Percentiles rank a stretch among this genome's conserved stretches.
These are phyloP conservation scores for Diplogelasinospora grovesii DNA, from an alignment of 495 filamentous ascomycete species.

Conservation along the genomic window DNA sequence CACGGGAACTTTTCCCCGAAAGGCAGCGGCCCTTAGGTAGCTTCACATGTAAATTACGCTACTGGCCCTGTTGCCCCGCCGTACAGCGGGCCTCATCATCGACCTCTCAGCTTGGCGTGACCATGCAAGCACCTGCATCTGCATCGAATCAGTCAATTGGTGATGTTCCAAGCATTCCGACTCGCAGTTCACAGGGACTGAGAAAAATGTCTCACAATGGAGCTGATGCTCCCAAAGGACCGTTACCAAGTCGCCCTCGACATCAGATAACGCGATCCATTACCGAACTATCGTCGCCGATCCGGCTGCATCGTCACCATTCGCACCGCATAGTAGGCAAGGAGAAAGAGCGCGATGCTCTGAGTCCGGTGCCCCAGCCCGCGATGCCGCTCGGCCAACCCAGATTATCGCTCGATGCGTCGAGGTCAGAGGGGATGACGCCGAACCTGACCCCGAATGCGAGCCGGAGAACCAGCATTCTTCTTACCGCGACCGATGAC, in stretches of 20 bases:
- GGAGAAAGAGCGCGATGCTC: conserved; percentile 23
- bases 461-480: conserved; percentile 35
- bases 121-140: no score
- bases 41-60: no score
- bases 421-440: conserved; percentile 37
- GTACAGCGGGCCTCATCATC: no score
- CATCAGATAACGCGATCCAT: conserved; percentile 46
- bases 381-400: conserved; percentile 12
- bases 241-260: conserved; percentile 35
- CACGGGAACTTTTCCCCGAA: no score
- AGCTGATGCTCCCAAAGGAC: conserved; percentile 19
- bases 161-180: no score
- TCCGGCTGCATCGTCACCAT: conserved; percentile 39
- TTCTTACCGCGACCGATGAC: conserved; percentile 27
- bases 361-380: conserved; percentile 26
- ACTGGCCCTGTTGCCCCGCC: no score
- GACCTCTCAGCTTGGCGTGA: no score
- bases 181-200: no score
- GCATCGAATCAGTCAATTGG: no score
- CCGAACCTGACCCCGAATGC: conserved; percentile 35
- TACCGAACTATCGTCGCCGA: conserved; percentile 43
- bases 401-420: conserved; percentile 31
- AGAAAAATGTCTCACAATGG: conserved; percentile 33
- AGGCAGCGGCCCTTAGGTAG: no score
- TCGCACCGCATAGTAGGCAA: conserved; percentile 23